Evolutionary conservation across 2,329 filamentous ascomycete genomes (phyloP), one percentile per base, ranked within the genome.

Genomic region (Sphaerulina musiva): DNA sequence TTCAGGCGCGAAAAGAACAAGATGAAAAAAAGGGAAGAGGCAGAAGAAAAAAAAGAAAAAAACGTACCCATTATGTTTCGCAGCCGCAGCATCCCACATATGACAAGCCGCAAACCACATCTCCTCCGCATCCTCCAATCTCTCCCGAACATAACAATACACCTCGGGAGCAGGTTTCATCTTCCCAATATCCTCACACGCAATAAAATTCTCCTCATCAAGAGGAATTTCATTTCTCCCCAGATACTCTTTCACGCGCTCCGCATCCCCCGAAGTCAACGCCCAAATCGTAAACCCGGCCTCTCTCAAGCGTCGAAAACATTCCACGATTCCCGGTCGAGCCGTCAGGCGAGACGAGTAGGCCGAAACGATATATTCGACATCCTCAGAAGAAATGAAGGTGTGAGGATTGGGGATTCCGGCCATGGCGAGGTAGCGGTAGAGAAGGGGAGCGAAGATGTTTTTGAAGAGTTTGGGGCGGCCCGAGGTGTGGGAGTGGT

Each of bases 81-180:
- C 79, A 3, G 78, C 77, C 10, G 73, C 72, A 1, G 78, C 77
- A 68, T 82, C 79, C 80, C 79, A 81, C 72, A 78, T 76, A 66
- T 82, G 80, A 20, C 77, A 79, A 1, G 80, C 79, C 0, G 77
- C 79, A 64, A 80, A 81, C 78, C 78, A 81, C 36, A 71, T 72
- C 55, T 64, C 54, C 38, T 74, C 59, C 2, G 52, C 67, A 0
- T 48, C 40, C 5, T 36, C 69, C 48, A 80, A 72, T 44, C 62
- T 66, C 3, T 4, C 34, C 34, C 5, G 10, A 9, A 36, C 34
- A 9, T 36, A 8, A 6, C 34, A 4, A n/a, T 36, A 36, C 34
- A 36, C 34, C 12, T 36, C 34, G 9, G 34, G 34, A 36, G 34
- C 34, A 36, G 34, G 34, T n/a, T 36, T 36, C 9, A 3, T 36